These are phyloP conservation scores for Serpula lacrymans DNA, from an alignment of 768 basidiomycete species.

Conservation along the genomic window DNA sequence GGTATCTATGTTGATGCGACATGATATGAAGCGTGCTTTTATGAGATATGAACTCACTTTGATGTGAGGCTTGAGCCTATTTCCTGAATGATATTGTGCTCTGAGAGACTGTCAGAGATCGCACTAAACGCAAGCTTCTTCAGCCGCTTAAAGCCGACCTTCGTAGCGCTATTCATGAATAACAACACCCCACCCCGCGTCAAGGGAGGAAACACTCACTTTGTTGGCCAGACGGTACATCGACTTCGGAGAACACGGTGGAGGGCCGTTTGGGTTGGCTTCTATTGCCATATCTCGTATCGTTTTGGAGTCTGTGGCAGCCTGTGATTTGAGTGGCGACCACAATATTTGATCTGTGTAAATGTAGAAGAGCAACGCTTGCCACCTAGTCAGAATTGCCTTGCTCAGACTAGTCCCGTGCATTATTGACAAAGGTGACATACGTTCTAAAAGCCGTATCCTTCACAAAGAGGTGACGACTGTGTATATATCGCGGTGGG, in stretches of 20 bases:
- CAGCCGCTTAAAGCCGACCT: constrained; percentile 19
- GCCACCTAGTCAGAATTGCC: constrained; percentile 25
- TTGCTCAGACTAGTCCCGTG: too few species aligned
- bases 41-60: constrained; percentile 9
- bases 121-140: constrained; percentile 12
- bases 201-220: constrained; percentile 16
- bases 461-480: constrained; percentile 20
- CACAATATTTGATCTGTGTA: constrained; percentile 34
- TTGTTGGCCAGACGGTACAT: constrained; percentile 42
- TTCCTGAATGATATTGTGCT: constrained; percentile 21
- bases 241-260: constrained; percentile 38
- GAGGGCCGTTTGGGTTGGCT: background rate
- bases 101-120: constrained; percentile 13
- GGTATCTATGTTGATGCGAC: constrained; percentile 7
- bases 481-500: too few species aligned
- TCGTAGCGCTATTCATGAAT: too few species aligned
- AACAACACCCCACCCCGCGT: background rate
- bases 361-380: constrained; percentile 36
- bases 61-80: constrained; percentile 24
- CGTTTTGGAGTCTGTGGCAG: background rate
- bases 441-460: constrained; percentile 28
- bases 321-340: constrained; percentile 25
- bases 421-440: background rate
- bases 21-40: background rate
- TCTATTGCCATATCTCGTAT: background rate